Evolutionary conservation across 805 yeast genomes (phyloP).

Genomic region (Dipodascopsis uninucleata): DNA sequence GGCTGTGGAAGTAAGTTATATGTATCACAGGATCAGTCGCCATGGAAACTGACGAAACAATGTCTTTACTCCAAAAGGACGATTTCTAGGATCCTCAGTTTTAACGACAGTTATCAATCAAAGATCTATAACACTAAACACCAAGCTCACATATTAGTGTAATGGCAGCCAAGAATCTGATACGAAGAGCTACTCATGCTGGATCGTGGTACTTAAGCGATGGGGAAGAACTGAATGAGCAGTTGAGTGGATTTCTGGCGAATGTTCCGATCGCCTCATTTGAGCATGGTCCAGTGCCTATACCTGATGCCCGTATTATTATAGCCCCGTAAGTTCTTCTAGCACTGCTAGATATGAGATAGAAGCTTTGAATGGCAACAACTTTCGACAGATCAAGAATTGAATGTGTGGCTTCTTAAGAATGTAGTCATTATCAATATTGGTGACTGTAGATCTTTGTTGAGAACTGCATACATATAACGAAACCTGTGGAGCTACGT

Average conservation of each 20-base stretch:
- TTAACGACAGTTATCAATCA: neutral
- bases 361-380: too few relatives aligned
- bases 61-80: too few relatives aligned
- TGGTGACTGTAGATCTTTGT: too few relatives aligned
- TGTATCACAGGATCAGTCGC: too few relatives aligned
- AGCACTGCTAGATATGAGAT: too few relatives aligned
- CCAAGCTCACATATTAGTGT: neutral
- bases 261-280: slow-evolving; percentile 32
- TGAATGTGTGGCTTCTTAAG: too few relatives aligned
- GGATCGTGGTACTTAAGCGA: slow-evolving; percentile 81
- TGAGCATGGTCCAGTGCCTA: slow-evolving; percentile 30
- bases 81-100: neutral
- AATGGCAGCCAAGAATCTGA: slow-evolving; percentile 3
- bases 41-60: too few relatives aligned
- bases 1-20: too few relatives aligned
- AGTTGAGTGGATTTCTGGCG: slow-evolving; percentile 49
- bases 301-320: slow-evolving; percentile 47
- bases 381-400: too few relatives aligned
- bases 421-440: too few relatives aligned
- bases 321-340: slow-evolving; percentile 56
- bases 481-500: too few relatives aligned
- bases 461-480: too few relatives aligned
- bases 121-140: neutral
- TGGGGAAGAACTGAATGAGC: slow-evolving; percentile 43
- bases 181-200: slow-evolving; percentile 74